Conservation (phyloP, 495 filamentous ascomycete species). For the Corynascus novoguineensis region DNA sequence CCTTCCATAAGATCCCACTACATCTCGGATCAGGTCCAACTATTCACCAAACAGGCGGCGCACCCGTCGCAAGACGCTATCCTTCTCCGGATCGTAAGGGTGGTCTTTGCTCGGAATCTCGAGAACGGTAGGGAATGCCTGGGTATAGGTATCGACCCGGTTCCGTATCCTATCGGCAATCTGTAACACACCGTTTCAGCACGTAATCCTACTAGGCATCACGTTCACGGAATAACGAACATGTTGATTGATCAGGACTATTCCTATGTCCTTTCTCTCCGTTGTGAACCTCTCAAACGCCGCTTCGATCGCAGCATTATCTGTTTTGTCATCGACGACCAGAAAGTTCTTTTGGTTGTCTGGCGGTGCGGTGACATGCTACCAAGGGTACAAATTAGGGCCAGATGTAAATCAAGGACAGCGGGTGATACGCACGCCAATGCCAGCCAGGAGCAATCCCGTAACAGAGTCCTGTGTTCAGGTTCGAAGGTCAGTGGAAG, state of each 20-base stretch:
- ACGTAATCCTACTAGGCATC: neutral
- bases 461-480: conserved; percentile 76
- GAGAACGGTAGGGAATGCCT: conserved; percentile 70
- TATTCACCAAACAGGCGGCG: conserved; percentile 89
- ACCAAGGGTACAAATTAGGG: conserved; percentile 3
- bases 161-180: conserved; percentile 90
- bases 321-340: conserved; percentile 89
- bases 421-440: conserved; percentile 62
- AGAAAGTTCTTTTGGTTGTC: conserved; percentile 95
- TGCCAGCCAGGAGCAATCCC: conserved; percentile 85
- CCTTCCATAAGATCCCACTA: neutral
- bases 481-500: conserved; percentile 12
- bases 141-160: conserved; percentile 65
- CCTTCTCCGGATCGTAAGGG: conserved; percentile 98
- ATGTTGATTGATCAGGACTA: conserved; percentile 96
- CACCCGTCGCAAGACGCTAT: conserved; percentile 90
- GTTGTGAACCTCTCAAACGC: conserved; percentile 85
- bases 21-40: conserved; percentile 1
- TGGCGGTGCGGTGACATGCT: conserved; percentile 51
- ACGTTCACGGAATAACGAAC: conserved; percentile 45
- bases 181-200: conserved; percentile 39
- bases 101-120: conserved; percentile 99
- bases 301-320: conserved; percentile 78
- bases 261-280: conserved; percentile 90
- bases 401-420: neutral